Base-by-base conservation (phyloP, 768 basidiomycete species). In the Trametes elegans region DNA sequence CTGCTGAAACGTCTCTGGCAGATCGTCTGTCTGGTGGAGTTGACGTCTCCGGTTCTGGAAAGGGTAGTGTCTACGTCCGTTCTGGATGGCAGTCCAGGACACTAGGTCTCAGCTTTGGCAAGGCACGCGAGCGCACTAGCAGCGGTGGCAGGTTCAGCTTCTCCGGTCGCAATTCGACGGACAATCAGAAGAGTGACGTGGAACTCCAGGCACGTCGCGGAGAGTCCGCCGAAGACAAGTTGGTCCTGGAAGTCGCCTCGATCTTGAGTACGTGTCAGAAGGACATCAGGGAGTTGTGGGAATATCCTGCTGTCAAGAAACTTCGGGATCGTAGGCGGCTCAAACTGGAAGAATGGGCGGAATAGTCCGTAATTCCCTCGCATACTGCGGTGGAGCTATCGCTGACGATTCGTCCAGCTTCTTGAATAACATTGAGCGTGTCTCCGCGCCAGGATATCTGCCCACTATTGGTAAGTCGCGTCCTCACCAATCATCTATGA, bases 311-410 rank as follows among this genome's bases (percentile, higher is more conserved):
- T 8, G 90, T 93, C 48, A 82, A 80, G 64, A 80, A 77, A 24
- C 70, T 92, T 68, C 84, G 90, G 41, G 73, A 74, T 19, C 83
- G 80, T 64, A 77, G 90, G 53, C 83, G 84, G 54, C 70, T 93
- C 44, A 85, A 88, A 64, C 74, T 93, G 46, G 90, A 93, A 60
- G 90, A 93, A 68, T 91, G 90, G 85, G 83, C 88, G 11, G 90
- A 92, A 72, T 93, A 88, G 90, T 93, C 66, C 69, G 90, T 76
- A 27, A 44, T 16, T 27, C 4, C 10, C 10, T 35, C 35, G 1
- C 1, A 14, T 16, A 34, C 14, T 28, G 23, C 31, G 40, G 28
- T 36, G 21, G 18, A 26, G 21, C 16, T 21, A 40, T 29, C 43
- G 50, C 53, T 58, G 46, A 70, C 54, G 48, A 62, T 34, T 21